phyloP scores from a whole-genome alignment of 345 rosid species.

The Erodium maritimum region DNA sequence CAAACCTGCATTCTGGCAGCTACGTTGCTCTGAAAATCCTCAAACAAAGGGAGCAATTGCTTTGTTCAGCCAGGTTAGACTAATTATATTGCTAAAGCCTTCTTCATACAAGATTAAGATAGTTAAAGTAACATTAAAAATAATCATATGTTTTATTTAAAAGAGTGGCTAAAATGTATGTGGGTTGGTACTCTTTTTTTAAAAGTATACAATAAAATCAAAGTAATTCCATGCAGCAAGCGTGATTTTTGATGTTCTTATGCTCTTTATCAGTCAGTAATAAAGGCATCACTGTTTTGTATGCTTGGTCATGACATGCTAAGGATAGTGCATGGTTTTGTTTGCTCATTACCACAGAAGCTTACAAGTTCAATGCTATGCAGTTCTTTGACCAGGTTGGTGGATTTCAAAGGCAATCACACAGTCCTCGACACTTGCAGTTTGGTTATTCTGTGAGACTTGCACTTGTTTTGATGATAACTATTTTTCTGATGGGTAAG shows the following conservation, averaged over 20 bases:
- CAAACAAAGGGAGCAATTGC: slow-evolving; percentile 19
- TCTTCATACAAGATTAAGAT: neutral
- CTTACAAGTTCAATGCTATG: slow-evolving; percentile 12
- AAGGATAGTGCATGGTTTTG: too few species aligned
- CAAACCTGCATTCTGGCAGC: slow-evolving; percentile 46
- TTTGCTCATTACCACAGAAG: too few species aligned
- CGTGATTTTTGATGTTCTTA: too few species aligned
- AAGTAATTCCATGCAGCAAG: too few species aligned
- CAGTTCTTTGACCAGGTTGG: slow-evolving; percentile 34
- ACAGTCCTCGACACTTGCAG: slow-evolving; percentile 29
- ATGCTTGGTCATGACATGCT: too few species aligned
- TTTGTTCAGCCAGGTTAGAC: slow-evolving; percentile 39
- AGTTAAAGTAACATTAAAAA: neutral
- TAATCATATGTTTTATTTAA: too few species aligned
- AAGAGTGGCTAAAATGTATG: too few species aligned
- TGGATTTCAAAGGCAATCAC: slow-evolving; percentile 36
- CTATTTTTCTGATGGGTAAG: slow-evolving; percentile 65
- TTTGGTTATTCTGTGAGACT: slow-evolving; percentile 46
- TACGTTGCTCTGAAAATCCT: slow-evolving; percentile 33
- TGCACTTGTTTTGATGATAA: slow-evolving; percentile 49
- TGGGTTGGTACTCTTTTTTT: too few species aligned
- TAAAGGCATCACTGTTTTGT: too few species aligned
- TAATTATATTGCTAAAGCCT: neutral
- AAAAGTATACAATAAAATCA: too few species aligned
- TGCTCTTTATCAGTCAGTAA: too few species aligned